These are phyloP conservation scores for Saturnispora halmiae DNA, from an alignment of 805 yeast species.

Conservation along the genomic window DNA sequence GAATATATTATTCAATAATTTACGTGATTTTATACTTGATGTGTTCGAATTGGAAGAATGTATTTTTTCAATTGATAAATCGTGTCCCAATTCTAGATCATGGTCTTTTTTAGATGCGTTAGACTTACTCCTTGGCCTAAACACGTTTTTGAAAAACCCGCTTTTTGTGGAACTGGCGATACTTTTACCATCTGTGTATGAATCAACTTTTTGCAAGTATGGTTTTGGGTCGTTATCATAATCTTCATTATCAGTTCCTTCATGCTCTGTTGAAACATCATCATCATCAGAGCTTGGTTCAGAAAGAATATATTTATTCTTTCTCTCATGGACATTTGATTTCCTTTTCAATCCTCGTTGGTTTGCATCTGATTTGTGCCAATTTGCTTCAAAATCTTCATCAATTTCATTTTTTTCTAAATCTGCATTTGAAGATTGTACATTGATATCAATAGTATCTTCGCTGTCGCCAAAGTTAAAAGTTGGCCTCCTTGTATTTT, in stretches of 20 bases:
- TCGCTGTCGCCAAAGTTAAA: conserved; percentile 5
- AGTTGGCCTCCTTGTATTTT: not conserved
- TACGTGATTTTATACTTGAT: conserved; percentile 1
- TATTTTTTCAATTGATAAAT: conserved; percentile 1
- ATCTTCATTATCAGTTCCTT: conserved; percentile 8
- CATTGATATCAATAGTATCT: not conserved
- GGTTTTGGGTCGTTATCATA: not conserved
- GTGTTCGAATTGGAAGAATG: not conserved
- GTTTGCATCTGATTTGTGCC: conserved; percentile 4
- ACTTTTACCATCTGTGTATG: not conserved
- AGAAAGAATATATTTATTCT: conserved; percentile 2
- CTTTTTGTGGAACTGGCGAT: conserved; percentile 2
- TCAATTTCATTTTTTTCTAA: conserved; percentile 20
- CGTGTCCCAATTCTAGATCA: conserved; percentile 1
- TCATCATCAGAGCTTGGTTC: conserved; percentile 15
- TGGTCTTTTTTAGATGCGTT: conserved; percentile 4
- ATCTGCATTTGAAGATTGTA: not conserved
- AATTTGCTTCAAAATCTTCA: conserved; percentile 27
- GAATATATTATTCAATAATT: conserved; percentile 12
- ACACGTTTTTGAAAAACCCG: conserved; percentile 2
- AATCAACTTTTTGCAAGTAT: not conserved
- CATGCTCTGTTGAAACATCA: conserved; percentile 24
- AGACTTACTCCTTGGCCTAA: conserved; percentile 12
- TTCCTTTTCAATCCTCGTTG: conserved; percentile 6
- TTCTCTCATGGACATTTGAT: conserved; percentile 7